Conservation (phyloP, 331 rosid genomes). For the Phaseolus coccineus region DNA sequence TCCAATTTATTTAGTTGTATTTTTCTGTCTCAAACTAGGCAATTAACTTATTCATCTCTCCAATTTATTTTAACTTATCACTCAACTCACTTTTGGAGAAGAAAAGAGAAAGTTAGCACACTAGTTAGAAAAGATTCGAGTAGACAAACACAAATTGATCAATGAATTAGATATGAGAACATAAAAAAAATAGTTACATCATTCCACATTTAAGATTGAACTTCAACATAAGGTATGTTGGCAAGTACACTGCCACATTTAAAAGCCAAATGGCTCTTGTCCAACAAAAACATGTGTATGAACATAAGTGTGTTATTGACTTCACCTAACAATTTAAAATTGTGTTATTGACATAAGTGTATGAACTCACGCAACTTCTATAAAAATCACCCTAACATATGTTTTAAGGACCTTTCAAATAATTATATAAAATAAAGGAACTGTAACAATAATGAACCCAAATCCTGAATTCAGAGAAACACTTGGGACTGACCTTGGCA, state of each 20-base stretch:
- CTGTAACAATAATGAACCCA: conserved; percentile 1
- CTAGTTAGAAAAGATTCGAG: too few relatives aligned
- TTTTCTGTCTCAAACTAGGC: too few relatives aligned
- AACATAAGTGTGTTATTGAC: background rate
- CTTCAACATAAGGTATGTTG: background rate
- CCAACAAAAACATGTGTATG: too few relatives aligned
- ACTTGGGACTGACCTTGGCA: conserved; percentile 66
- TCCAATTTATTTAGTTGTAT: too few relatives aligned
- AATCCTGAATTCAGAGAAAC: conserved; percentile 22
- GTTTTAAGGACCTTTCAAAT: background rate
- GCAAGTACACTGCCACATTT: background rate
- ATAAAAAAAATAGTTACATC: too few relatives aligned
- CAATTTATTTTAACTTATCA: too few relatives aligned
- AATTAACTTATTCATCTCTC: too few relatives aligned
- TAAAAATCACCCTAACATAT: background rate
- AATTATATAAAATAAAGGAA: conserved; percentile 6
- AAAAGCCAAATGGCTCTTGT: background rate
- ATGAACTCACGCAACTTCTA: background rate
- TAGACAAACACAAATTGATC: too few relatives aligned
- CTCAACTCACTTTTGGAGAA: too few relatives aligned
- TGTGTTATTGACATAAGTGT: background rate
- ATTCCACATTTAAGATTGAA: too few relatives aligned
- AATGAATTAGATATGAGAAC: too few relatives aligned
- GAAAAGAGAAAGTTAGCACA: too few relatives aligned
- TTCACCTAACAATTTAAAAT: background rate